These are phyloP conservation scores for Cyanodermella asteris DNA, from an alignment of 2,329 filamentous ascomycete species.

Conservation along the genomic window DNA sequence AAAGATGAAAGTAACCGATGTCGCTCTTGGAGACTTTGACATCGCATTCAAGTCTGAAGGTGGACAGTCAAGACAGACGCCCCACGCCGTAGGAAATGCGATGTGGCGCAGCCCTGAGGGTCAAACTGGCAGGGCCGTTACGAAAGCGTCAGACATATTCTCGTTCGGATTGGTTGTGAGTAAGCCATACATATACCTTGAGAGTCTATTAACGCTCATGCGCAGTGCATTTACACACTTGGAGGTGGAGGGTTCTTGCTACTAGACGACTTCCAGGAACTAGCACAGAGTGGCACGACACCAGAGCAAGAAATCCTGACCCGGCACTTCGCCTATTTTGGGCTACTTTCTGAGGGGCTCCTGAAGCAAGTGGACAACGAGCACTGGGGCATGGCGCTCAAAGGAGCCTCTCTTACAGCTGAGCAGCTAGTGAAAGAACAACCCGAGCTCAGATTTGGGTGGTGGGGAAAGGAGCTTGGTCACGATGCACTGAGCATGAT, in stretches of 20 bases:
- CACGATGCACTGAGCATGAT: conserved; percentile 13
- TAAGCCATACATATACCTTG: conserved; percentile 7
- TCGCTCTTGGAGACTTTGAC: conserved; percentile 17
- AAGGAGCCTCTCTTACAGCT: conserved; percentile 10
- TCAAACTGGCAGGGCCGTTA: conserved; percentile 14
- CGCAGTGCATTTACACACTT: conserved; percentile 16
- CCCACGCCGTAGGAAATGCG: conserved; percentile 15
- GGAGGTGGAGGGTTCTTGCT: conserved; percentile 13
- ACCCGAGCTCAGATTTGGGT: conserved; percentile 12
- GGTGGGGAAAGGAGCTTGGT: conserved; percentile 12
- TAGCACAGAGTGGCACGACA: conserved; percentile 11
- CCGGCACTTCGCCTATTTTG: conserved; percentile 16
- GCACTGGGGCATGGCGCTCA: conserved; percentile 11
- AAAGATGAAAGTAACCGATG: conserved; percentile 14
- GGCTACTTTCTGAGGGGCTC: conserved; percentile 13
- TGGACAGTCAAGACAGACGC: conserved; percentile 10
- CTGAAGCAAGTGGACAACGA: conserved; percentile 12
- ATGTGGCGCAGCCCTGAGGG: conserved; percentile 21
- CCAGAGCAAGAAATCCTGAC: conserved; percentile 15
- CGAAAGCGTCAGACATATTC: conserved; percentile 17
- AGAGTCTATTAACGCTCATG: conserved; percentile 9
- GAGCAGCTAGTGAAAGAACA: conserved; percentile 11
- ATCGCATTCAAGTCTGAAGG: conserved; percentile 14
- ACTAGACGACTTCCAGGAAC: conserved; percentile 13
- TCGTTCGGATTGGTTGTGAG: conserved; percentile 19